Base-by-base conservation (phyloP, 306 rosid species). In the Luffa acutangula region DNA sequence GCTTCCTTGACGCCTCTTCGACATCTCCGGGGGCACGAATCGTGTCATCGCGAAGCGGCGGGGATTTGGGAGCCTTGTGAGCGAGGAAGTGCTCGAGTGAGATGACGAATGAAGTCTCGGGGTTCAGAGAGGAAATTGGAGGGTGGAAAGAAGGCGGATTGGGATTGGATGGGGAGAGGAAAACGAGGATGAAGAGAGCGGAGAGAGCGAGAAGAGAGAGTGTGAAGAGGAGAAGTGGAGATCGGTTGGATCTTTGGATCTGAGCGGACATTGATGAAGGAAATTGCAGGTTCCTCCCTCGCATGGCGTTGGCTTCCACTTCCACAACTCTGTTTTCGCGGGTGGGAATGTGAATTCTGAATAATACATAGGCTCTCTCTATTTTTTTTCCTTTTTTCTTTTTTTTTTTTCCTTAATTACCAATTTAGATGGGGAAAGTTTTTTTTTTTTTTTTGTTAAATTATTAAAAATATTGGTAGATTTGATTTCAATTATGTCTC, bases 41-140 rank as follows among this genome's bases (percentile, higher is more conserved):
- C 0, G 85, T 43, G 45, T 79, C 81, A 49, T 51, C 85, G 39
- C 64, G 66, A 21, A 14, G 7, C 41, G 84, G 65, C 20, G 78
- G 45, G 4, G 83, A 25, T 13, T 45, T 74, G 10, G 80, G 79
- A n/a, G 80, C 79, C 51, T 81, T 65, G 70, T 63, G 84, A 11
- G 89, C 18, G 82, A 87, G 97, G 87, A 94, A 94, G 14, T 81
- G 85, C n/a, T 92, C 91, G 20, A 94, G 93, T 18, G 98, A 92
- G 17, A 82, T 9, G 3, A 91, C 88, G 79, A 92, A 94, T 9
- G 97, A 92, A 37, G 97, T 92, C 43, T 94, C 85, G 51, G 81
- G 86, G 15, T 18, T 43, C 15, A 31, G 18, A 74, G 37, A 85
- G 21, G 80, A 82, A 65, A 78, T 17, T 15, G 69, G 41, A 17